Evolutionary conservation across 495 filamentous ascomycete genomes (phyloP), one percentile per base, ranked within the genome.

Genomic region (Astrothelium subdiscretum): DNA sequence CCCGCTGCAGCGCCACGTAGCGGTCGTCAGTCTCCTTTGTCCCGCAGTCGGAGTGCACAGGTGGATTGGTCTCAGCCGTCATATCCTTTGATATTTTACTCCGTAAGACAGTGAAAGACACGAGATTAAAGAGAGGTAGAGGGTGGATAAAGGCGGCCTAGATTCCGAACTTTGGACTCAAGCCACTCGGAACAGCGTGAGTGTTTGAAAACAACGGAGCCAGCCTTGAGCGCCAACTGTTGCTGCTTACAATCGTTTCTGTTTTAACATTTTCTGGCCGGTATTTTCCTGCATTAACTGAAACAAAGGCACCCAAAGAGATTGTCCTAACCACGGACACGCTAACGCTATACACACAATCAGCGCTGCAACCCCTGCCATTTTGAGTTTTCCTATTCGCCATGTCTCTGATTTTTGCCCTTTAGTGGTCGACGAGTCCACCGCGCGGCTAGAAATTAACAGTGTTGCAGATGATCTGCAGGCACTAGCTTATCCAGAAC

Each of bases 181-280:
- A 20, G 48, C 48, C 48, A 27, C 24, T 54, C 48, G 24, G 48
- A 29, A 26, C 3, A 12, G 20, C 6, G 22, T 5, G 43, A 48
- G 43, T 29, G 48, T 54, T 54, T 54, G 48, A 54, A 54, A 54
- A 54, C 48, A 54, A 54, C 48, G 48, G 48, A 54, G 22, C 48
- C 26, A 54, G 48, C 24, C 48, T 54, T 15, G 5, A 15, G 48
- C 48, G 48, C 48, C 20, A 54, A 29, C 5, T 29, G 48, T 54
- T 5, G 12, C 48, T 54, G 48, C 48, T 54, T 12, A 54, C 6
- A 6, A 24, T 54, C 48, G 20, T 10, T 15, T 29, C 3, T 26
- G 20, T 26, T 12, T 5, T 54, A 29, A 54, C 48, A 26, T 27
- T 54, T 54, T 54, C 48, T 54, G 20, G 48, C 15, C 48, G 22